Evolutionary conservation across 352 stramenopile species (phyloP).

Genomic region (Blastocystis sp.): DNA sequence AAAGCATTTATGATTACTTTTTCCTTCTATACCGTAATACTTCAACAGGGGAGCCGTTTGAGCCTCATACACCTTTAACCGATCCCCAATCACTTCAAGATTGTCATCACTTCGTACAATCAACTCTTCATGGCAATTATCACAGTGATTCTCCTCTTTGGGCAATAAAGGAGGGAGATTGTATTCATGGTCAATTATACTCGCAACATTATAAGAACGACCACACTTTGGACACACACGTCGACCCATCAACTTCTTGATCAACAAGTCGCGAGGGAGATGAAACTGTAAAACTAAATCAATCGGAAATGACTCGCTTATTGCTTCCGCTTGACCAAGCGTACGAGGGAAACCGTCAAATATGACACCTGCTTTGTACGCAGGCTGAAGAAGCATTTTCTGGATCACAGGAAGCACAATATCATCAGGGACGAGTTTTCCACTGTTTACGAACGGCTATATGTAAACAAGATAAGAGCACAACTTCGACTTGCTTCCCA

Average conservation of each 20-base stretch:
- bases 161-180: slow-evolving; percentile 41
- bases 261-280: slow-evolving; percentile 34
- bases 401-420: slow-evolving; percentile 45
- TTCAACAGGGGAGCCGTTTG: slow-evolving; percentile 14
- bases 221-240: slow-evolving; percentile 32
- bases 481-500: slow-evolving; percentile 12
- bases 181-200: slow-evolving; percentile 12
- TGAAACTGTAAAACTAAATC: slow-evolving; percentile 48
- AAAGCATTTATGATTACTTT: not conserved
- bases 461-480: not conserved
- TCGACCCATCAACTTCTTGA: slow-evolving; percentile 23
- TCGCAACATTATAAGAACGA: slow-evolving; percentile 49
- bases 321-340: not conserved
- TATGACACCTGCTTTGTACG: slow-evolving; percentile 56
- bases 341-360: slow-evolving; percentile 57
- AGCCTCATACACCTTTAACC: slow-evolving; percentile 22
- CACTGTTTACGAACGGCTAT: not conserved
- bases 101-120: slow-evolving; percentile 43
- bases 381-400: not conserved
- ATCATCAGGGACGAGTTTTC: slow-evolving; percentile 47
- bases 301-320: not conserved
- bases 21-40: slow-evolving; percentile 15
- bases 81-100: slow-evolving; percentile 47
- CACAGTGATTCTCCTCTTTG: slow-evolving; percentile 20
- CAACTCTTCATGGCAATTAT: slow-evolving; percentile 39